These are phyloP conservation scores for Dactylis glomerata DNA, from an alignment of 176 grass and related monocot genomes.

Conservation along the genomic window DNA sequence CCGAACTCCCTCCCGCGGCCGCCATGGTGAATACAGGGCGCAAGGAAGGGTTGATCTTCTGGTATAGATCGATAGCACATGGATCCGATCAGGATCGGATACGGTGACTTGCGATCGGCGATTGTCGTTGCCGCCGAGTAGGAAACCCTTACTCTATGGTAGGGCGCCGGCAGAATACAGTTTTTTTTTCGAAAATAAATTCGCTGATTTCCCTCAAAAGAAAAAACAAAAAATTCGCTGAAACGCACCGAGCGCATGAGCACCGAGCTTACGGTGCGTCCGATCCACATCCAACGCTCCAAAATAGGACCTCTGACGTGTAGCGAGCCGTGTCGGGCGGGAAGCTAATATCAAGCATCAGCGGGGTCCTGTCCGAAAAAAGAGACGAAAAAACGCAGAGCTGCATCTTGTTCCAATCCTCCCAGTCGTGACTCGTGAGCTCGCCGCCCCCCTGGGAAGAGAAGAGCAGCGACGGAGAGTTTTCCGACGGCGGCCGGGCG, in stretches of 20 bases:
- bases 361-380: slow-evolving; percentile 18
- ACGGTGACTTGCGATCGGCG: too few relatives aligned
- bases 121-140: too few relatives aligned
- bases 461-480: background rate
- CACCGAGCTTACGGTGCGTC: background rate
- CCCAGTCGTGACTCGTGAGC: background rate
- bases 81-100: too few relatives aligned
- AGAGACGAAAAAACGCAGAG: background rate
- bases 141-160: too few relatives aligned
- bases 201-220: too few relatives aligned
- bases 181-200: too few relatives aligned
- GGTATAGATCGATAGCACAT: too few relatives aligned
- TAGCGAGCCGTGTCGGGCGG: background rate
- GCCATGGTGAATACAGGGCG: too few relatives aligned
- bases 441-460: background rate
- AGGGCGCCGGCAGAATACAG: too few relatives aligned
- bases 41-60: too few relatives aligned
- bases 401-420: background rate
- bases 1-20: too few relatives aligned
- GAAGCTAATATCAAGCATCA: background rate
- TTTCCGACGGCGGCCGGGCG: background rate
- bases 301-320: background rate
- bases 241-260: background rate
- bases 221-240: background rate
- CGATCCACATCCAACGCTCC: background rate